A percentile compares a stretch with the other conserved stretches of the same genome.
Conservation (phyloP, 108 stramenopile genomes). For the Nitzschia palea region DNA sequence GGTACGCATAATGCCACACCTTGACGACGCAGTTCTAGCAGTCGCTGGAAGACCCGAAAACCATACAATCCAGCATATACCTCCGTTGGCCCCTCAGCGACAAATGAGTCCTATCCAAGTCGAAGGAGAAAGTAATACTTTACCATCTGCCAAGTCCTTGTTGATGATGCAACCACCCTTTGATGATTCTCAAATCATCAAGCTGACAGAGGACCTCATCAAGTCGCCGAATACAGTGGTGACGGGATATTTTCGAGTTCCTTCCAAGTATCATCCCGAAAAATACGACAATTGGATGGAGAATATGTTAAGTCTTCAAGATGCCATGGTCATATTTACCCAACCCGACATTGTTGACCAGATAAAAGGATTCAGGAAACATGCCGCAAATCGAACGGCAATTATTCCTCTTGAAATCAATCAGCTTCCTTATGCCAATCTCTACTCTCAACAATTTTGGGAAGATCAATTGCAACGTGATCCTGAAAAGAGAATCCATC, state of each 20-base stretch:
- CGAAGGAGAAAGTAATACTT: background rate
- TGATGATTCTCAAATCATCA: conserved; percentile 21
- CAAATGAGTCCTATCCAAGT: background rate
- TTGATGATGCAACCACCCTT: conserved; percentile 23
- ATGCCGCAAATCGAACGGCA: conserved; percentile 48
- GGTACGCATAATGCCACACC: background rate
- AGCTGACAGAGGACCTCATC: conserved; percentile 22
- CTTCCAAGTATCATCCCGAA: conserved; percentile 44
- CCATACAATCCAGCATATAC: no score
- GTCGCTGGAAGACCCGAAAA: no score
- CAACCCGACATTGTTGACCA: conserved; percentile 42
- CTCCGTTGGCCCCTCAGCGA: no score
- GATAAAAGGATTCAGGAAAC: conserved; percentile 43
- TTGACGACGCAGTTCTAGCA: no score
- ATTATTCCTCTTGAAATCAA: conserved; percentile 47
- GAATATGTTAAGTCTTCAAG: conserved; percentile 61
- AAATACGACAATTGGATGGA: conserved; percentile 66
- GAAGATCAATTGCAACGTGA: conserved; percentile 58
- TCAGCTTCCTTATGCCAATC: conserved; percentile 40
- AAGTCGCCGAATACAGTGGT: conserved; percentile 53
- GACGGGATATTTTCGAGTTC: conserved; percentile 55
- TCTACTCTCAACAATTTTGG: conserved; percentile 48
- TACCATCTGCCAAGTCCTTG: conserved; percentile 29
- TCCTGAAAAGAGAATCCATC: conserved; percentile 52
- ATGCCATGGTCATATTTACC: conserved; percentile 73